Percentiles rank a stretch among this genome's conserved stretches.
These are phyloP conservation scores for Dillenia suffruticosa DNA, from an alignment of 164 flowering plant genomes.

Conservation along the genomic window DNA sequence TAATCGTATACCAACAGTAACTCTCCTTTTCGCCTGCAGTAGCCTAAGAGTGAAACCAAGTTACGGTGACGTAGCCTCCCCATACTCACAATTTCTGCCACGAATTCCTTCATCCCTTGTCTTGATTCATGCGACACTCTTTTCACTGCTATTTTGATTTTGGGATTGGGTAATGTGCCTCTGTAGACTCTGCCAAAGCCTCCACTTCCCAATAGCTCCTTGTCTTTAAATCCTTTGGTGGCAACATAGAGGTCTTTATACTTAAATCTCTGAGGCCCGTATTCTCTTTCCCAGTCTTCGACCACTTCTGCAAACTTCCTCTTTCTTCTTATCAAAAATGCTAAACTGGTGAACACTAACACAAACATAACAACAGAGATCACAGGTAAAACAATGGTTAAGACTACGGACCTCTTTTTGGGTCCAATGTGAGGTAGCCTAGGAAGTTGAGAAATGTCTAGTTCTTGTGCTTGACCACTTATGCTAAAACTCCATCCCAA, in stretches of 20 bases:
- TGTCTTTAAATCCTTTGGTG: constrained; percentile 26
- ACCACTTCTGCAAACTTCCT: constrained; percentile 11
- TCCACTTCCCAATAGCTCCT: constrained; percentile 26
- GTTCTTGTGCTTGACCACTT: constrained; percentile 1
- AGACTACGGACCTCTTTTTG: too few species aligned
- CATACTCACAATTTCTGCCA: constrained; percentile 28
- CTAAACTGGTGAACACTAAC: neutral
- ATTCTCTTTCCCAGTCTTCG: constrained; percentile 27
- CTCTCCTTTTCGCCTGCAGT: constrained; percentile 25
- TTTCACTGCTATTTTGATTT: constrained; percentile 27
- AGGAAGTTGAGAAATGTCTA: neutral
- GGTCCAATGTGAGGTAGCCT: neutral
- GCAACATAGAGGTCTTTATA: constrained; percentile 28
- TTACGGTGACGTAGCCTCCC: constrained; percentile 32
- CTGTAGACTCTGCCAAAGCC: constrained; percentile 38
- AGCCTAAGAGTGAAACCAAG: constrained; percentile 28
- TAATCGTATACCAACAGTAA: constrained; percentile 32
- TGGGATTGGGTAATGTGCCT: constrained; percentile 18
- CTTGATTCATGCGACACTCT: constrained; percentile 28
- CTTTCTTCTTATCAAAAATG: neutral
- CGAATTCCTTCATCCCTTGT: constrained; percentile 34
- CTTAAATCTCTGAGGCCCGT: constrained; percentile 25
- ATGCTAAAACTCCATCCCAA: constrained; percentile 9
- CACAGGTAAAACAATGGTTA: neutral
- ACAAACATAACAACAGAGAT: neutral